Percentiles rank a stretch among this genome's conserved stretches.
Evolutionary conservation across 2,329 filamentous ascomycete species (phyloP).

Genomic region (Xylaria sp.): DNA sequence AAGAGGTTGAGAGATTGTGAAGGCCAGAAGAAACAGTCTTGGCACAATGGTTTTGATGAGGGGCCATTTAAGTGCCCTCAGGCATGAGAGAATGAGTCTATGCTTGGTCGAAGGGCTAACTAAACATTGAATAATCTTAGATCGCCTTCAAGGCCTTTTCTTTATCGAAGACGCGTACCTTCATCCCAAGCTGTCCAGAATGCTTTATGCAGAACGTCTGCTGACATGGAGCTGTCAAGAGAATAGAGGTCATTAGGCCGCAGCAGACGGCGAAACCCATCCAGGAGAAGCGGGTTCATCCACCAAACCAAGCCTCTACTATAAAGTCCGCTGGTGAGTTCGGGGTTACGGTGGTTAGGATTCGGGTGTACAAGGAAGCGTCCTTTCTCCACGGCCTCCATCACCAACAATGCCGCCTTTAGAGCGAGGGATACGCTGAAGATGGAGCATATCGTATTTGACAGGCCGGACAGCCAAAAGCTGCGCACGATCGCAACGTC

Average conservation of each 20-base stretch:
- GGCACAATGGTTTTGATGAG: conserved; percentile 46
- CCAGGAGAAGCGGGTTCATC: conserved; percentile 51
- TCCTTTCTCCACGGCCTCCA: conserved; percentile 55
- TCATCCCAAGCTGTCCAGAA: too few relatives aligned
- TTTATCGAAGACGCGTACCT: not conserved
- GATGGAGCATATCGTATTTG: conserved; percentile 47
- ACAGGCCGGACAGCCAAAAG: conserved; percentile 51
- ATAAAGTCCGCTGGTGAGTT: conserved; percentile 50
- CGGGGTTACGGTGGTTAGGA: conserved; percentile 53
- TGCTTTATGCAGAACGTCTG: too few relatives aligned
- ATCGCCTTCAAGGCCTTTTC: conserved; percentile 27
- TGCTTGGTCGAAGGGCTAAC: too few relatives aligned
- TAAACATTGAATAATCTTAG: conserved; percentile 18
- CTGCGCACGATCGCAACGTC: conserved; percentile 58
- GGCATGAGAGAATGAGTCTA: too few relatives aligned
- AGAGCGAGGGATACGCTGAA: conserved; percentile 52
- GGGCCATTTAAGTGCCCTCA: conserved; percentile 35
- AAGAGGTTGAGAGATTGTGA: conserved; percentile 52
- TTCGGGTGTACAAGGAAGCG: conserved; percentile 54
- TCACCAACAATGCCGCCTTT: conserved; percentile 52
- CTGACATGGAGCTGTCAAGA: conserved; percentile 43
- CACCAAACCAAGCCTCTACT: conserved; percentile 49
- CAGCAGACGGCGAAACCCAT: conserved; percentile 53
- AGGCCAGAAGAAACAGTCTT: conserved; percentile 46
- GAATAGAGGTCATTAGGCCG: conserved; percentile 51